phyloP scores from a whole-genome alignment of 2,329 filamentous ascomycete species.

The Fusarium mangiferae region DNA sequence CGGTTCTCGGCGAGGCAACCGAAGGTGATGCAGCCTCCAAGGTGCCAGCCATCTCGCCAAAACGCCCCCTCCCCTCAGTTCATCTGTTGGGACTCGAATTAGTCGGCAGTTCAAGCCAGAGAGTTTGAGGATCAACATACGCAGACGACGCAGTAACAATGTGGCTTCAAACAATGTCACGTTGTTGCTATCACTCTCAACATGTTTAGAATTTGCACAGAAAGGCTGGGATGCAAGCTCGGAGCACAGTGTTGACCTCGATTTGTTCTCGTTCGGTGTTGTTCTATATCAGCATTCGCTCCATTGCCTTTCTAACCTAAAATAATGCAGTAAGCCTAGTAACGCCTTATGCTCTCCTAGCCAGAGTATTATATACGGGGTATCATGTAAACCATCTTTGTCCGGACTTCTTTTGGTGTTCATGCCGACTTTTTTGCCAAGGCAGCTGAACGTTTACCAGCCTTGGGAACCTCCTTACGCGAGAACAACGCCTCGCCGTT shows the following conservation, averaged over 20 bases:
- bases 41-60: not conserved
- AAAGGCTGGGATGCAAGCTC: not conserved
- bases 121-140: not conserved
- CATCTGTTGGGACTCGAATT: not conserved
- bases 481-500: slow-evolving; percentile 65
- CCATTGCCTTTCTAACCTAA: not conserved
- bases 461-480: slow-evolving; percentile 63
- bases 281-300: slow-evolving; percentile 14
- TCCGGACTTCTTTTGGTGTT: not conserved
- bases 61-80: not conserved
- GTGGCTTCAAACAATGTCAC: not conserved
- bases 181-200: not conserved
- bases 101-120: not conserved
- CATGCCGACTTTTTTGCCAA: slow-evolving; percentile 39
- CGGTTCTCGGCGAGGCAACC: no score
- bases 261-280: slow-evolving; percentile 3
- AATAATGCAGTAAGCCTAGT: slow-evolving; percentile 6
- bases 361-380: slow-evolving; percentile 18
- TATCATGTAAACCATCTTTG: slow-evolving; percentile 24
- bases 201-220: not conserved
- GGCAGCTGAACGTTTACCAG: slow-evolving; percentile 53
- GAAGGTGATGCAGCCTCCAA: not conserved
- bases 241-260: not conserved
- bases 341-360: slow-evolving; percentile 28
- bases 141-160: not conserved